A percentile compares a stretch with the other conserved stretches of the same genome.
These are phyloP conservation scores for Krasilnikovozyma curviuscula DNA, from an alignment of 768 basidiomycete genomes.

Conservation along the genomic window DNA sequence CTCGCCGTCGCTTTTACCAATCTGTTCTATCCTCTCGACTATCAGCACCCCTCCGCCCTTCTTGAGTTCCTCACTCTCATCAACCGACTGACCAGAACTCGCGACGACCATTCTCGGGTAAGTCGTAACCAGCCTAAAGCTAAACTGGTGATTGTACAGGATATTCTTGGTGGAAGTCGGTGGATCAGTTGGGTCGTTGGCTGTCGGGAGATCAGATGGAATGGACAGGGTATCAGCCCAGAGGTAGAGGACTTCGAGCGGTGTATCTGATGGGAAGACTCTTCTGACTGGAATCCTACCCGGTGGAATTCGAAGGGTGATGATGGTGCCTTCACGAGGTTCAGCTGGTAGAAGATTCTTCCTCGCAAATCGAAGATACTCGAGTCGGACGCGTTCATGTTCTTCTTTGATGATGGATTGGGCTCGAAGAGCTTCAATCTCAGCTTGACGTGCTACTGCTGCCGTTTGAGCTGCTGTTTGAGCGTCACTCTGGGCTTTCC, in stretches of 20 bases:
- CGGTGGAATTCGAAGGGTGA: slow-evolving; percentile 5
- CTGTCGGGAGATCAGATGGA: background rate
- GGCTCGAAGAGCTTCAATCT: no score
- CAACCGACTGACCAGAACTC: background rate
- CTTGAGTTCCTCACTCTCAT: slow-evolving; percentile 1
- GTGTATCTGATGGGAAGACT: background rate
- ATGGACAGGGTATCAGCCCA: slow-evolving; percentile 11
- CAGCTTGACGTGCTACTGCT: background rate
- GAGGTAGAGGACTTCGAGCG: slow-evolving; percentile 1
- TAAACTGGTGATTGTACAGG: background rate
- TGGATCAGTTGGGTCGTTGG: background rate
- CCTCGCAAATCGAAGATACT: slow-evolving; percentile 2
- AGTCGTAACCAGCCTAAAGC: slow-evolving; percentile 6
- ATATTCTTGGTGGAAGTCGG: background rate
- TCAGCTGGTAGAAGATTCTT: background rate
- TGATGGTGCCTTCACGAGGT: background rate
- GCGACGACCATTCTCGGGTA: slow-evolving; percentile 7
- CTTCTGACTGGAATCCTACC: background rate
- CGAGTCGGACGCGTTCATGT: background rate
- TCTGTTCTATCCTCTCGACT: background rate
- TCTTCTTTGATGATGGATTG: no score
- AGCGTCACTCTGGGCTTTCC: slow-evolving; percentile 29
- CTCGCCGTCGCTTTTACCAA: background rate
- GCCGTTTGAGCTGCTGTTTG: background rate
- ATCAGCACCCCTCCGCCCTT: slow-evolving; percentile 6